A percentile compares a stretch with the other conserved stretches of the same genome.
Conservation (phyloP, 2,329 filamentous ascomycete species). For the Hymenoscyphus fructigenus region DNA sequence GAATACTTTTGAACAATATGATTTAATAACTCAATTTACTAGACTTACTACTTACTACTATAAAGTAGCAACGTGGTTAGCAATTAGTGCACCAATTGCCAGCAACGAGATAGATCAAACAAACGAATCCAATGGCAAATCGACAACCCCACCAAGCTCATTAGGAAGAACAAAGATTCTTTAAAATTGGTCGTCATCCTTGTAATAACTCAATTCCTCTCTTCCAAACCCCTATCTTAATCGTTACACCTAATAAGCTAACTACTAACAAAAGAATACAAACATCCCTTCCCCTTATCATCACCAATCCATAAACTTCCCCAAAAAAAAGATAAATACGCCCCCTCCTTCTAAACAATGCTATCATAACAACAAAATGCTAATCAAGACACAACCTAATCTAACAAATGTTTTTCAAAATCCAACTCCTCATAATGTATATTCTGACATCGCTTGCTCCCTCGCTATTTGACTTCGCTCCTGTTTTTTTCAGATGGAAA, state of each 20-base stretch:
- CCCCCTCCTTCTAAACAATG: background rate
- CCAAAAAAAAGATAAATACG: background rate
- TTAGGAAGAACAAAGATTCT: too few relatives aligned
- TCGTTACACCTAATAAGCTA: background rate
- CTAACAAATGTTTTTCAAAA: background rate
- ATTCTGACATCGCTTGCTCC: background rate
- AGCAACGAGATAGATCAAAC: too few relatives aligned
- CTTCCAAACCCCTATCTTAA: background rate
- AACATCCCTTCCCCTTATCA: background rate
- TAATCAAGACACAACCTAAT: background rate
- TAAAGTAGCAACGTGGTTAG: too few relatives aligned
- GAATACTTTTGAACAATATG: too few relatives aligned
- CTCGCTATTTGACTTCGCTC: background rate
- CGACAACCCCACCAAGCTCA: too few relatives aligned
- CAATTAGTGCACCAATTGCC: too few relatives aligned
- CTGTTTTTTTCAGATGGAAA: background rate
- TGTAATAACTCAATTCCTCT: background rate
- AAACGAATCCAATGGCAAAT: too few relatives aligned
- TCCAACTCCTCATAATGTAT: constrained; percentile 2
- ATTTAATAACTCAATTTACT: too few relatives aligned
- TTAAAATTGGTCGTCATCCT: too few relatives aligned
- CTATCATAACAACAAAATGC: background rate
- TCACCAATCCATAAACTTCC: background rate
- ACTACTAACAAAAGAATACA: background rate
- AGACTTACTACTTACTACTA: too few relatives aligned